These are phyloP conservation scores for Alternaria gansuensis DNA, from an alignment of 2,329 filamentous ascomycete genomes.

Conservation along the genomic window DNA sequence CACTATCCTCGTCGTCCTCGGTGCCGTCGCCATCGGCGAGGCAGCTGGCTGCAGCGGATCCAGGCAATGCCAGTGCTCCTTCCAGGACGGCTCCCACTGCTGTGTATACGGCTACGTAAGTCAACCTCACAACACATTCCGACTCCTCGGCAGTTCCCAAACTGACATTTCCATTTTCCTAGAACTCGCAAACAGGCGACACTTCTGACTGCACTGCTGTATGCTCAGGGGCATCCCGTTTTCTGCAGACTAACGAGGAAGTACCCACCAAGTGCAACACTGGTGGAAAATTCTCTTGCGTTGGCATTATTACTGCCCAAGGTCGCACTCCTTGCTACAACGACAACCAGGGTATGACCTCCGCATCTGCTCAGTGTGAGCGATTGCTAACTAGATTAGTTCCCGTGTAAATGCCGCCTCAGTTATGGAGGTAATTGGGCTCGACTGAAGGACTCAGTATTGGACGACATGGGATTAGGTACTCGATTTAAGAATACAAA, in stretches of 20 bases:
- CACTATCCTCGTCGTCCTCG: constrained; percentile 16
- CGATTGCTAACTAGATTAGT: not conserved
- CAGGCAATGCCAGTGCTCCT: constrained; percentile 20
- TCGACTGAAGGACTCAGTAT: not conserved
- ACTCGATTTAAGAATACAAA: too few relatives aligned
- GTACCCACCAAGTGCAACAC: constrained; percentile 17
- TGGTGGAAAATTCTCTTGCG: constrained; percentile 20
- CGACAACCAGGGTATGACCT: not conserved
- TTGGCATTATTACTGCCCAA: constrained; percentile 18
- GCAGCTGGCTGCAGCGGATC: constrained; percentile 10
- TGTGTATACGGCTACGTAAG: constrained; percentile 19
- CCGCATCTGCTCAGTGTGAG: too few relatives aligned
- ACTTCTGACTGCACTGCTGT: constrained; percentile 13
- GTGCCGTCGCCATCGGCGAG: constrained; percentile 17
- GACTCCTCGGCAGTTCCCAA: not conserved
- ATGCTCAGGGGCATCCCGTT: constrained; percentile 15
- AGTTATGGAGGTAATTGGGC: not conserved
- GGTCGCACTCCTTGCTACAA: constrained; percentile 21
- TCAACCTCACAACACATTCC: not conserved
- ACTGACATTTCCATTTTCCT: not conserved
- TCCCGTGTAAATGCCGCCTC: not conserved
- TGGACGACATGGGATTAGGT: not conserved
- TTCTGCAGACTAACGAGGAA: constrained; percentile 14
- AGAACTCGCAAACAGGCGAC: constrained; percentile 7
- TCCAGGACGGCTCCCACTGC: constrained; percentile 21